phyloP scores from a whole-genome alignment of 495 filamentous ascomycete genomes.

The Halenospora varia region DNA sequence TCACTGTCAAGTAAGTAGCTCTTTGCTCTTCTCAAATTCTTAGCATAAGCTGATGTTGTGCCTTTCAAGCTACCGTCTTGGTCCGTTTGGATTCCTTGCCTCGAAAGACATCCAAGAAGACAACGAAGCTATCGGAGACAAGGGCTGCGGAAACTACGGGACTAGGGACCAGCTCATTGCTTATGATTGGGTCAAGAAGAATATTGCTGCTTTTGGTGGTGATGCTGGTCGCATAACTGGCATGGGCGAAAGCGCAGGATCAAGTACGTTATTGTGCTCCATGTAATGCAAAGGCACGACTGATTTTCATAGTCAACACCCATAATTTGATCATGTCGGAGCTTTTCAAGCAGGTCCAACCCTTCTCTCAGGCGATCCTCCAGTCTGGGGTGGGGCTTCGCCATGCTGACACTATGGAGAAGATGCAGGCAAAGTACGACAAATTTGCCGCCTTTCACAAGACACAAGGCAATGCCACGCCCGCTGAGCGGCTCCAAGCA shows the following conservation, averaged over 20 bases:
- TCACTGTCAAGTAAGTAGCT: not conserved
- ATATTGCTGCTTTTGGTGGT: constrained; percentile 35
- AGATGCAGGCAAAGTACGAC: not conserved
- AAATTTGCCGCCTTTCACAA: not conserved
- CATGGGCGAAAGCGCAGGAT: constrained; percentile 49
- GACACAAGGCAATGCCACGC: not conserved
- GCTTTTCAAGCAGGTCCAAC: not conserved
- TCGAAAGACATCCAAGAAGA: constrained; percentile 2
- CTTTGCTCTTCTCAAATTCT: not conserved
- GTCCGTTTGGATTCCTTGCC: constrained; percentile 31
- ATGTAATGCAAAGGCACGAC: not conserved
- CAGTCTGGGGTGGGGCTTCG: not conserved
- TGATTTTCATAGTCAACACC: not conserved
- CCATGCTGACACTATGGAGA: not conserved
- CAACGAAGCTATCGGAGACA: constrained; percentile 27
- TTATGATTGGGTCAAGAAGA: constrained; percentile 40
- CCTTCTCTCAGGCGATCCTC: not conserved
- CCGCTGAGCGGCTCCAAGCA: not conserved
- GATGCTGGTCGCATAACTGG: constrained; percentile 32
- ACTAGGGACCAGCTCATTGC: constrained; percentile 43
- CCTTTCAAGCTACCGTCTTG: constrained; percentile 24
- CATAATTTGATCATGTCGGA: constrained; percentile 1
- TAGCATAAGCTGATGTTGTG: not conserved
- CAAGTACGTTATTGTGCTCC: not conserved
- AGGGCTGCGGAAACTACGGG: constrained; percentile 43